Percentiles rank a stretch among this genome's conserved stretches.
phyloP scores from a whole-genome alignment of 192 early-diverging fungal genomes.

The Chytriomyces sp. region DNA sequence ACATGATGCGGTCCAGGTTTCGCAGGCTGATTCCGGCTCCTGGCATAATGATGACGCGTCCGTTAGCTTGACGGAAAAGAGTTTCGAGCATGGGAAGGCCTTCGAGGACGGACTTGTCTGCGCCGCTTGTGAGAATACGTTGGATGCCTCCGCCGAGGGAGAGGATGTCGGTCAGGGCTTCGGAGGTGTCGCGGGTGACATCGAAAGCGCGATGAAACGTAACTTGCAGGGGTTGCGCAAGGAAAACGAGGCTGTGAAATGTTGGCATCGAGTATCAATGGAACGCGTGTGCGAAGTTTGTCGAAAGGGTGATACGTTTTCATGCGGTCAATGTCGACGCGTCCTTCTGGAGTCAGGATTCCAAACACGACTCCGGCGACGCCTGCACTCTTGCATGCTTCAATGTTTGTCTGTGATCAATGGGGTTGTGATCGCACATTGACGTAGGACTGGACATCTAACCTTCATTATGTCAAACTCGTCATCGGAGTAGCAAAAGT shows the following conservation, averaged over 20 bases:
- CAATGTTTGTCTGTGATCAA: conserved; percentile 4
- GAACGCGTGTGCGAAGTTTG: background rate
- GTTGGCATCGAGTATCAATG: conserved; percentile 1
- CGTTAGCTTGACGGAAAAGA: conserved; percentile 45
- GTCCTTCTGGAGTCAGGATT: conserved; percentile 55
- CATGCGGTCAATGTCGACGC: conserved; percentile 55
- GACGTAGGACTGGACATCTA: conserved; percentile 33
- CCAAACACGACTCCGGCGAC: conserved; percentile 70
- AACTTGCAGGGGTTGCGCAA: conserved; percentile 59
- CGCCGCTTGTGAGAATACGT: conserved; percentile 67
- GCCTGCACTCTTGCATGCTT: conserved; percentile 44
- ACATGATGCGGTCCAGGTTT: conserved; percentile 55
- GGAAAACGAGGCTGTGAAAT: conserved; percentile 41
- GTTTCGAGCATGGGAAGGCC: conserved; percentile 53
- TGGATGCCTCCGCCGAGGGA: conserved; percentile 60
- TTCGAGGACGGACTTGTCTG: conserved; percentile 57
- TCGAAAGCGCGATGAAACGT: conserved; percentile 77
- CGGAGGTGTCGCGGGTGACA: conserved; percentile 57
- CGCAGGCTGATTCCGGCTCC: conserved; percentile 57
- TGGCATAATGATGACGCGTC: conserved; percentile 59
- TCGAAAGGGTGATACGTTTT: background rate
- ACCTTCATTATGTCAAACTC: conserved; percentile 53
- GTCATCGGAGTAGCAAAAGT: conserved; percentile 53
- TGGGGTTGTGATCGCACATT: background rate
- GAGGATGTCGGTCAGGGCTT: conserved; percentile 61